Evolutionary conservation across 257 asterid species (phyloP), one percentile per base, ranked within the genome.

Genomic region (Fraxinus americana): DNA sequence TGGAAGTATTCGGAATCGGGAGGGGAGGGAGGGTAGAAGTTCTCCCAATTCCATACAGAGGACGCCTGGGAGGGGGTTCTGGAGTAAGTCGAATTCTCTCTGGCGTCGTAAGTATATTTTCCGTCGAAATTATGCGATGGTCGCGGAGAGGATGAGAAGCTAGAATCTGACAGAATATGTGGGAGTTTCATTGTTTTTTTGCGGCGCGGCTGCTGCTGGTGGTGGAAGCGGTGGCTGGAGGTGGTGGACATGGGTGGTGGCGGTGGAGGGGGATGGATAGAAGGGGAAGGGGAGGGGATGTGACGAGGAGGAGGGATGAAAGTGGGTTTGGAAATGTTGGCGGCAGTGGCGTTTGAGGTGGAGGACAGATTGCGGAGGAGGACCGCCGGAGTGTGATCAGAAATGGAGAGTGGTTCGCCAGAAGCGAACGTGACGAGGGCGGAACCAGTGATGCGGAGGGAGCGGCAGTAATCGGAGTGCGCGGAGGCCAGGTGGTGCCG

Each of bases 401-500:
- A 92, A 41, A 96, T 95, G 67, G 97, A 72, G 77, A 96, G 92
- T 11, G 95, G 93, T 65, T 93, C 97, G 16, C 97, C 98, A 82
- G 95, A 87, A 84, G 98, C 96, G 80, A 96, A 96, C 2, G 88
- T 82, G 59, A 91, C 84, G 32, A 96, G 94, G 35, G 99, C 97
- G 39, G 97, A 79, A 70, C 99, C 99, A 16, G 98, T 93, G 73
- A 85, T 23, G 4, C 92, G 92, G 39, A 96, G 92, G 69, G 97
- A 90, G 75, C 96, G 97, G 90, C 97, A 89, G 92, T 95, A 95
- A 78, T 96, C 99, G 75, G 93, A 84, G 85, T 96, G 99, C 2
- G 99, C 99, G 48, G 98, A 91, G 71, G 98, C 95, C 74, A 96
- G 90, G 81, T 96, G 97, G 87, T 96, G 98, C 73, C 99, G 96